Conservation (phyloP, 805 yeast genomes). For the Saccharomyces eubayanus region DNA sequence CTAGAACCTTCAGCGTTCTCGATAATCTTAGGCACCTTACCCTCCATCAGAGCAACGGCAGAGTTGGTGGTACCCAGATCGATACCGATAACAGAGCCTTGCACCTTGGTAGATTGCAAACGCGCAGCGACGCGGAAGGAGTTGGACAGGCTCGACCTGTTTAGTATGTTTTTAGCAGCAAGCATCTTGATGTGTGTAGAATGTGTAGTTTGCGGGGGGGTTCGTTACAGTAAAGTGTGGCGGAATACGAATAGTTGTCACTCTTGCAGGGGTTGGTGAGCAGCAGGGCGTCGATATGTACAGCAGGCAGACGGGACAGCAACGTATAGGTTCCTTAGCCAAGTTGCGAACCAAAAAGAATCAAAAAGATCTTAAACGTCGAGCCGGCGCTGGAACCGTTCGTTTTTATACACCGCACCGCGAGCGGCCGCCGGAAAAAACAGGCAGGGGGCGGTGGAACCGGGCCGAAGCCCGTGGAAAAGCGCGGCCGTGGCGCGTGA, state of each 20-base stretch:
- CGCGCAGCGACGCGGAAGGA: constrained; percentile 25
- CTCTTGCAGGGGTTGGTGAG: not conserved
- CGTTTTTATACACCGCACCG: not conserved
- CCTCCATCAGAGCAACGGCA: constrained; percentile 76
- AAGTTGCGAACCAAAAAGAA: not conserved
- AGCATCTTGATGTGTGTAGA: constrained; percentile 12
- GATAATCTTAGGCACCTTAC: constrained; percentile 57
- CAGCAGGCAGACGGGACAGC: not conserved
- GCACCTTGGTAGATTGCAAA: constrained; percentile 31
- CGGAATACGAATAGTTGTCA: not conserved
- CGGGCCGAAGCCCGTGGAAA: not conserved
- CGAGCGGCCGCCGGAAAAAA: not conserved
- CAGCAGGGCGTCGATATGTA: not conserved
- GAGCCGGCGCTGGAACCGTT: not conserved
- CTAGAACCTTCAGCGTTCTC: constrained; percentile 80
- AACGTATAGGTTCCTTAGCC: not conserved
- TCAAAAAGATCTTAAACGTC: not conserved
- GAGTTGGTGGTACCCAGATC: constrained; percentile 85
- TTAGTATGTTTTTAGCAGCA: constrained; percentile 22
- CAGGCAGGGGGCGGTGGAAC: not conserved
- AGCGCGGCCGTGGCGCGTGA: not conserved
- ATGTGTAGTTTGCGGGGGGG: not conserved
- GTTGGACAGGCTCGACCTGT: constrained; percentile 10
- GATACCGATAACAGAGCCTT: constrained; percentile 59
- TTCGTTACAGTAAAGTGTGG: not conserved